Base-by-base conservation (phyloP, 2,329 filamentous ascomycete species). In the Aureobasidium sp. region DNA sequence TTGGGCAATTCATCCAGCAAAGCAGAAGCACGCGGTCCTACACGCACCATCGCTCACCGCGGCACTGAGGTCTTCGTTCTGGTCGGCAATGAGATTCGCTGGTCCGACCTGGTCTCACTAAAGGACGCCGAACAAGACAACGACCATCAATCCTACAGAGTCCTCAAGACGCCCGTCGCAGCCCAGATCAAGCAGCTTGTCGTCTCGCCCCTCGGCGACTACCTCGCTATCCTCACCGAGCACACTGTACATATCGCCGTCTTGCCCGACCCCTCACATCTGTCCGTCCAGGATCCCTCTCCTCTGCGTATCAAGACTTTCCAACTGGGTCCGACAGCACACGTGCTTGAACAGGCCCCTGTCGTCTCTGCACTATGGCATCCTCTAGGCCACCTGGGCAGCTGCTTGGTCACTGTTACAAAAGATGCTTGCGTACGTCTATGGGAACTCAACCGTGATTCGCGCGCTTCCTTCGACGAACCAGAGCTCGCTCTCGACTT, bases 41-140 rank as follows among this genome's bases (percentile, higher is more conserved):
- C 72, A 24, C 79, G 78, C 66, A 92, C 86, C 0, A 87, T 97
- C 69, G 92, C 92, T 10, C 85, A 84, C 55, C 82, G 93, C 63
- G 92, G 89, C 17, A 91, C 89, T 0, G 92, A 99, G 70, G 79
- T 97, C 10, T 97, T 97, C 72, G 86, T 91, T 13, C 92, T 92
- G 24, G 87, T 89, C 44, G 92, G 92, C 53, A 92, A 88, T 69
- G 90, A 97, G 74, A 88, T 99, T 65, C 84, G 92, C 73, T 99
- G 94, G 92, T 87, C 89, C 10, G 90, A 96, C 75, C 77, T 99
- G 61, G 84, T 86, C 57, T 84, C 87, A 63, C 74, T 97, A 70
- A 96, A 95, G 77, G 89, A 85, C 17, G 67, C 65, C 10, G n/a
- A 6, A 0, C 3, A 46, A 43, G 48, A 56, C 44, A 63, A 17